Percentiles rank a stretch among this genome's conserved stretches.
Evolutionary conservation across 805 yeast genomes (phyloP).

Genomic region (Saccharomycopsis amapae): DNA sequence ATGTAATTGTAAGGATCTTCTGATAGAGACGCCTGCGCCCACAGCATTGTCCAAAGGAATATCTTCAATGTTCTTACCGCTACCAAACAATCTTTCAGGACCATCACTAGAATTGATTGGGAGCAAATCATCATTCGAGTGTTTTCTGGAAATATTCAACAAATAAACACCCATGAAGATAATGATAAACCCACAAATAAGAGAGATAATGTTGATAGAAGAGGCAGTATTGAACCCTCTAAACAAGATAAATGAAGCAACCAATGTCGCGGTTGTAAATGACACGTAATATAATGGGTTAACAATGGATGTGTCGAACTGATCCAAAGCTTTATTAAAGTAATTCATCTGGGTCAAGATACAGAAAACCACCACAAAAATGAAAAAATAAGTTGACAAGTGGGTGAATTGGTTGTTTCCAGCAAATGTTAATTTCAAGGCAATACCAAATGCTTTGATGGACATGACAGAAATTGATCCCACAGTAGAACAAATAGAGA

Average conservation of each 20-base stretch:
- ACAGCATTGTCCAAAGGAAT: constrained; percentile 82
- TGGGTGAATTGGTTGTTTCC: constrained; percentile 89
- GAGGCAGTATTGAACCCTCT: constrained; percentile 82
- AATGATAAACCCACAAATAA: constrained; percentile 77
- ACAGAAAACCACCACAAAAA: constrained; percentile 69
- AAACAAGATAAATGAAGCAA: constrained; percentile 80
- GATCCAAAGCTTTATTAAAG: constrained; percentile 88
- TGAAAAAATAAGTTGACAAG: constrained; percentile 74
- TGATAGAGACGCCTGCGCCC: constrained; percentile 43
- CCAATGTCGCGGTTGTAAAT: constrained; percentile 80
- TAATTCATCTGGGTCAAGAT: constrained; percentile 89
- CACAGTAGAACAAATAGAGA: constrained; percentile 82
- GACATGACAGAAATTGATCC: constrained; percentile 90
- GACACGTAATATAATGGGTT: constrained; percentile 88
- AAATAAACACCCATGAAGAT: constrained; percentile 84
- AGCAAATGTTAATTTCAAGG: constrained; percentile 71
- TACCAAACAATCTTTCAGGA: constrained; percentile 26
- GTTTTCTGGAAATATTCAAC: constrained; percentile 68
- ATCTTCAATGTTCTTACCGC: constrained; percentile 45
- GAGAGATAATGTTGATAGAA: constrained; percentile 70
- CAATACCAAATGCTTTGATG: constrained; percentile 90
- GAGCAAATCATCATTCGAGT: constrained; percentile 38
- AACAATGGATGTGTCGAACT: constrained; percentile 86
- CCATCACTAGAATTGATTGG: constrained; percentile 17
- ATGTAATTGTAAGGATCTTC: constrained; percentile 21